Evolutionary conservation across 768 basidiomycete species (phyloP).

Genomic region (Leccinum fibrillosum): DNA sequence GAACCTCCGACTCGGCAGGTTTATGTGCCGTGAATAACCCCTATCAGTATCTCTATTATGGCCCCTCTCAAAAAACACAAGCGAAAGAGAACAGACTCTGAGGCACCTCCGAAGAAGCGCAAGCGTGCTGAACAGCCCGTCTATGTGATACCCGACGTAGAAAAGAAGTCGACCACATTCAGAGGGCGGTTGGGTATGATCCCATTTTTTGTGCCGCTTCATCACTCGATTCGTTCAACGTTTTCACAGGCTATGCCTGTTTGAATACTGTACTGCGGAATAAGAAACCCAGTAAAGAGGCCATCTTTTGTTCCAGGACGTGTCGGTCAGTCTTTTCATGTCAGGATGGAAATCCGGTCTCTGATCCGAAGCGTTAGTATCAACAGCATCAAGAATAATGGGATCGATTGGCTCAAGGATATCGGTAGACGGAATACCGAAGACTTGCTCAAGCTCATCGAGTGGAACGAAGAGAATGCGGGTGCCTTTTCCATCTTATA

Average conservation of each 20-base stretch:
- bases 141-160: conserved; percentile 71
- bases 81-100: conserved; percentile 11
- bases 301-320: conserved; percentile 75
- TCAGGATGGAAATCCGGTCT: not conserved
- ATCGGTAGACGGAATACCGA: conserved; percentile 71
- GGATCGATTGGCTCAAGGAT: conserved; percentile 78
- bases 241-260: conserved; percentile 65
- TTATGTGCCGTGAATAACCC: not conserved
- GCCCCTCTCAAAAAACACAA: not conserved
- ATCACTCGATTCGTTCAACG: not conserved
- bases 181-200: conserved; percentile 55
- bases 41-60: not conserved
- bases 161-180: conserved; percentile 64
- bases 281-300: conserved; percentile 57
- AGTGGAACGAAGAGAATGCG: conserved; percentile 90
- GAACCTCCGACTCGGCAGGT: conserved; percentile 17
- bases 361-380: conserved; percentile 42
- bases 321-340: conserved; percentile 42
- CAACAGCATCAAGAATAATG: conserved; percentile 75
- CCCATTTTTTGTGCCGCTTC: not conserved
- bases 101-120: conserved; percentile 24
- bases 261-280: conserved; percentile 79
- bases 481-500: conserved; percentile 9
- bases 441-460: conserved; percentile 70
- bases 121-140: conserved; percentile 41